These are phyloP conservation scores for Saccharomyces hybrid DNA, from an alignment of 1,139 yeast species.

Conservation along the genomic window DNA sequence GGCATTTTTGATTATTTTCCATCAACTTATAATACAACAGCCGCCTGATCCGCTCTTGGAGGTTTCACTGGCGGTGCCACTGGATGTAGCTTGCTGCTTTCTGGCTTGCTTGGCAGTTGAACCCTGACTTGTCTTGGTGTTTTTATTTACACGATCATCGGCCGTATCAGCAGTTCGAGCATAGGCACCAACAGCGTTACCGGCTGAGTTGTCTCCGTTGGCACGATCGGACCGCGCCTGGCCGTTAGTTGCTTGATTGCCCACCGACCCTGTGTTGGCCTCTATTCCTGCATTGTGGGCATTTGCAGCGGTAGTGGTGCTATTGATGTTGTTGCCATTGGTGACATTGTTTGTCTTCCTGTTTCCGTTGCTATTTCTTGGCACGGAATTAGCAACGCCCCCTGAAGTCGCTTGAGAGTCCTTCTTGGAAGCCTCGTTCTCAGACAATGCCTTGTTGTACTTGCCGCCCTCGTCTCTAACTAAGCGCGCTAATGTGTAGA, in stretches of 20 bases:
- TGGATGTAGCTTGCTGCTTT: background rate
- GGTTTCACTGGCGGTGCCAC: background rate
- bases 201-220: background rate
- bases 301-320: background rate
- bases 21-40: constrained; percentile 1
- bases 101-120: background rate
- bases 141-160: background rate
- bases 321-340: background rate
- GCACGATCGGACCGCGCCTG: background rate
- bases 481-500: constrained; percentile 63
- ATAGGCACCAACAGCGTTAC: background rate
- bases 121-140: background rate
- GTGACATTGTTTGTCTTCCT: background rate
- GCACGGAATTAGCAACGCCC: background rate
- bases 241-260: background rate
- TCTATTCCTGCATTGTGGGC: background rate
- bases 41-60: background rate
- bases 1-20: background rate
- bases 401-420: background rate
- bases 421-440: background rate
- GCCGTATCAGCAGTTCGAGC: background rate
- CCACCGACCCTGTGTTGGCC: background rate
- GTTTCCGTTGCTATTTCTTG: background rate
- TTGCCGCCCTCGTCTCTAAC: constrained; percentile 41
- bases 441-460: constrained; percentile 17